phyloP scores from a whole-genome alignment of 139 green algal genomes.

The Microglena sp. region DNA sequence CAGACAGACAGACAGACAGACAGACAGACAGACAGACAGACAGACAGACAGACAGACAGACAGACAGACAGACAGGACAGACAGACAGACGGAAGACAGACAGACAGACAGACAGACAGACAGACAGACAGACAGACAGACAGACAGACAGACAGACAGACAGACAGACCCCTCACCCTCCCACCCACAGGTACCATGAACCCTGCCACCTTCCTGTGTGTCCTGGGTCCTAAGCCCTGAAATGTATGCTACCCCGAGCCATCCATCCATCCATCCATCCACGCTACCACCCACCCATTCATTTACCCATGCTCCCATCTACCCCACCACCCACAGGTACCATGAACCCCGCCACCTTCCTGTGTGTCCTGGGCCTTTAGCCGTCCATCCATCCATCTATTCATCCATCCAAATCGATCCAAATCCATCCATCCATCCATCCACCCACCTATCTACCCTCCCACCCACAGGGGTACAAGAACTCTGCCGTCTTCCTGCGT shows the following conservation, averaged over 20 bases:
- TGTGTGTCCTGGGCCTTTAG: slow-evolving; percentile 82
- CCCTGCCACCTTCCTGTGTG: slow-evolving; percentile 20
- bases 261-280: slow-evolving; percentile 48
- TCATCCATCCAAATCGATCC: not conserved
- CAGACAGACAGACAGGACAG: no score
- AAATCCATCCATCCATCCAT: not conserved
- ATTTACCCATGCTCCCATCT: not conserved
- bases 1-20: no score
- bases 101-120: no score
- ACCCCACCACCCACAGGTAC: not conserved
- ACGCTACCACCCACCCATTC: not conserved
- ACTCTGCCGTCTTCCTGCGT: not conserved
- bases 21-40: no score
- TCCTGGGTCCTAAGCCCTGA: slow-evolving; percentile 90
- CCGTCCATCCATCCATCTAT: slow-evolving; percentile 87
- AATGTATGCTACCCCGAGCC: slow-evolving; percentile 90
- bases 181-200: not conserved
- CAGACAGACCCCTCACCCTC: not conserved
- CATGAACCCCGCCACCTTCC: not conserved
- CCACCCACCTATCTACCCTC: not conserved
- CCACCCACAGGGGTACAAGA: not conserved
- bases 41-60: no score
- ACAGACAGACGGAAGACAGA: no score
- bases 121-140: not conserved
- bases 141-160: not conserved